Percentiles rank a stretch among this genome's conserved stretches.
phyloP scores from a whole-genome alignment of 768 basidiomycete species.

The Tricholoma hemisulphureum region DNA sequence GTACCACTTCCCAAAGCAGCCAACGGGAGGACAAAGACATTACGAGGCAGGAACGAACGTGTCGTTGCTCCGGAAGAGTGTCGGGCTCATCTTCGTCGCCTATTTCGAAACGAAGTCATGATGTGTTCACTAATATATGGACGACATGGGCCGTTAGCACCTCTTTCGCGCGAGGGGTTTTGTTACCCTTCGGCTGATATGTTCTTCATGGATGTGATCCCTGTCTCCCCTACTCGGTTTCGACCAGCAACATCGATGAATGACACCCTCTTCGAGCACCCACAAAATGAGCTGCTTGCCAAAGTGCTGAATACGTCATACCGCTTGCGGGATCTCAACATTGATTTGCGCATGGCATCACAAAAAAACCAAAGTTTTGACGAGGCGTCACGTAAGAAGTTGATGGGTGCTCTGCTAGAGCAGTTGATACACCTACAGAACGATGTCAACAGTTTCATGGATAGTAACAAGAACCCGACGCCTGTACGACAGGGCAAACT shows the following conservation, averaged over 20 bases:
- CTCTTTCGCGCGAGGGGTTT: slow-evolving; percentile 55
- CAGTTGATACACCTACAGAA: slow-evolving; percentile 86
- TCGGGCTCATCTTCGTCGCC: slow-evolving; percentile 84
- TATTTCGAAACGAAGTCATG: slow-evolving; percentile 81
- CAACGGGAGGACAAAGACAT: slow-evolving; percentile 73
- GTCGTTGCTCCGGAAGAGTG: slow-evolving; percentile 91
- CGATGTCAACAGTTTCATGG: slow-evolving; percentile 96
- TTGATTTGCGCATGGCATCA: slow-evolving; percentile 58
- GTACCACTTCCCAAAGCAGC: slow-evolving; percentile 60
- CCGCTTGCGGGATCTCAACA: slow-evolving; percentile 73
- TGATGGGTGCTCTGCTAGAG: slow-evolving; percentile 73
- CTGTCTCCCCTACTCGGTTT: slow-evolving; percentile 93
- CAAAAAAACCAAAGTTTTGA: slow-evolving; percentile 57
- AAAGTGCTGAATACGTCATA: slow-evolving; percentile 80
- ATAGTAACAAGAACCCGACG: slow-evolving; percentile 91
- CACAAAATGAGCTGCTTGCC: slow-evolving; percentile 88
- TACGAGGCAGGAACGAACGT: slow-evolving; percentile 83
- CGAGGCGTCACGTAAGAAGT: slow-evolving; percentile 46
- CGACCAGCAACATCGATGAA: slow-evolving; percentile 91
- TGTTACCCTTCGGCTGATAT: slow-evolving; percentile 84
- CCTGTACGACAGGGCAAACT: slow-evolving; percentile 83
- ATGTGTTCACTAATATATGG: slow-evolving; percentile 89
- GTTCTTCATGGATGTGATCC: slow-evolving; percentile 93
- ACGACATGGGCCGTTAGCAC: slow-evolving; percentile 83
- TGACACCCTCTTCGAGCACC: slow-evolving; percentile 92